Evolutionary conservation across 306 rosid species (phyloP).

Genomic region (Glycyrrhiza uralensis): DNA sequence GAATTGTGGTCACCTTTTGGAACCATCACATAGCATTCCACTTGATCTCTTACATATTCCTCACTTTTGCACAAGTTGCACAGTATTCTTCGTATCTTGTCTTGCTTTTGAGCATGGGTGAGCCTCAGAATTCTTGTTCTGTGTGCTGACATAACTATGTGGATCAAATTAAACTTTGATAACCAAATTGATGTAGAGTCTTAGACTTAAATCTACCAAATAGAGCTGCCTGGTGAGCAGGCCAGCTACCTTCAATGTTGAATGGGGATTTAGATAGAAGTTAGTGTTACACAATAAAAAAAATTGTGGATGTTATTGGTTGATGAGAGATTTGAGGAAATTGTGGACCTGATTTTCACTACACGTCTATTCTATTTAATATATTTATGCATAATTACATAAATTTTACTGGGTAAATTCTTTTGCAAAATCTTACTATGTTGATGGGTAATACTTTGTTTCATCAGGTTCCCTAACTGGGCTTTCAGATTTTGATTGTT

Average conservation of each 20-base stretch:
- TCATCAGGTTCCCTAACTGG: conserved; percentile 25
- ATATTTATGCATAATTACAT: background rate
- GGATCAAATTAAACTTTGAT: background rate
- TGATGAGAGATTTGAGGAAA: background rate
- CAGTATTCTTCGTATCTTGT: background rate
- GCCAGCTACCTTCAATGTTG: no score
- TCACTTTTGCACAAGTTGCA: background rate
- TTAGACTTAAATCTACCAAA: background rate
- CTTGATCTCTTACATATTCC: no score
- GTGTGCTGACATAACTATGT: background rate
- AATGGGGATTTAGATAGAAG: no score
- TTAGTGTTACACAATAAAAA: no score
- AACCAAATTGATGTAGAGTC: background rate
- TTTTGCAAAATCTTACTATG: background rate
- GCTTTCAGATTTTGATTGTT: conserved; percentile 35
- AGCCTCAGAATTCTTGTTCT: background rate
- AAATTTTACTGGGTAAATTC: background rate
- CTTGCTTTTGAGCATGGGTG: background rate
- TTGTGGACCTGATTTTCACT: background rate
- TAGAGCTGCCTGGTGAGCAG: no score
- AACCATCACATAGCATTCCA: no score
- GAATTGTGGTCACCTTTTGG: background rate
- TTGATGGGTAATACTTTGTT: conserved; percentile 15
- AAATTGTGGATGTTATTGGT: background rate
- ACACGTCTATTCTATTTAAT: background rate